Evolutionary conservation across 345 rosid genomes (phyloP).

Genomic region (Salix brachista): DNA sequence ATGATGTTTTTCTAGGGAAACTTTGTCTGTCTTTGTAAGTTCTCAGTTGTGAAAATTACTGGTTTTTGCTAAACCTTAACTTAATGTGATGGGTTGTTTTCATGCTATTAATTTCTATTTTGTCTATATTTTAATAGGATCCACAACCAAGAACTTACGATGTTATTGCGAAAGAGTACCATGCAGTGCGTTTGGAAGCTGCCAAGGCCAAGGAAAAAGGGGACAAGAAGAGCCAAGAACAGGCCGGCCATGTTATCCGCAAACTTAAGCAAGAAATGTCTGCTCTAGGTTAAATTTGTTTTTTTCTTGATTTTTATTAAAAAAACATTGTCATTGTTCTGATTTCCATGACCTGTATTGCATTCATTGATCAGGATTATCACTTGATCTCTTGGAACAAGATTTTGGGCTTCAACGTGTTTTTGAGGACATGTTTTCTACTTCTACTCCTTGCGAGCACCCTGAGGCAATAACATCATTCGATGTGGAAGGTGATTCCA

Average conservation of each 20-base stretch:
- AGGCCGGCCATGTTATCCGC: constrained; percentile 60
- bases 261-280: constrained; percentile 87
- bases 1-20: too few species aligned
- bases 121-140: constrained; percentile 33
- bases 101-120: background rate
- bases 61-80: too few species aligned
- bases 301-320: constrained; percentile 12
- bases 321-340: constrained; percentile 12
- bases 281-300: constrained; percentile 57
- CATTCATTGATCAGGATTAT: constrained; percentile 55
- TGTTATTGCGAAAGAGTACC: constrained; percentile 66
- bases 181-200: constrained; percentile 65
- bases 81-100: too few species aligned
- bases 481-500: constrained; percentile 19
- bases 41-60: too few species aligned
- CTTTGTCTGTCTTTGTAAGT: too few species aligned
- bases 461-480: constrained; percentile 19
- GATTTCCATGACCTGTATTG: constrained; percentile 29
- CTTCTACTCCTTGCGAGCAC: constrained; percentile 22
- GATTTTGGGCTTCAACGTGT: constrained; percentile 46
- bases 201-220: constrained; percentile 63
- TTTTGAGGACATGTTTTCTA: constrained; percentile 22
- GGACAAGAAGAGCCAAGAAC: constrained; percentile 69
- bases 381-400: constrained; percentile 57
- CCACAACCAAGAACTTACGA: constrained; percentile 56